phyloP scores from a whole-genome alignment of 495 filamentous ascomycete species.

The Chaetomium fimeti region DNA sequence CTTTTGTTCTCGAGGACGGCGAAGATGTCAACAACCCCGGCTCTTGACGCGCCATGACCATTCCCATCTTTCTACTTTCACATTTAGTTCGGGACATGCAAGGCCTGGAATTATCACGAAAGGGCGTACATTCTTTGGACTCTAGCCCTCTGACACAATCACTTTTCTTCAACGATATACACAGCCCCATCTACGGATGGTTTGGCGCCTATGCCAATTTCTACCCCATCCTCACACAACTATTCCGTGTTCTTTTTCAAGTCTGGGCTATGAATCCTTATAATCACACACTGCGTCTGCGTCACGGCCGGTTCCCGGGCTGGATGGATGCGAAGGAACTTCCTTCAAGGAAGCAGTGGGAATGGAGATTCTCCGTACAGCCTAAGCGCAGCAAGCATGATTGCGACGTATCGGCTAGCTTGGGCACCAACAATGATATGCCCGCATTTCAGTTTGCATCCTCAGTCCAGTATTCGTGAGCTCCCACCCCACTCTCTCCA shows the following conservation, averaged over 20 bases:
- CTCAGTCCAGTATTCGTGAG: background rate
- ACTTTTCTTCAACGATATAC: background rate
- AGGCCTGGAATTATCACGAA: too few relatives aligned
- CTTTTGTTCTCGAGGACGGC: constrained; percentile 43
- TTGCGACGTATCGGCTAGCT: background rate
- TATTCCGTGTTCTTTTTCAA: background rate
- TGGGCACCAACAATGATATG: background rate
- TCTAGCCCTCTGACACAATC: background rate
- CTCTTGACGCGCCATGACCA: background rate
- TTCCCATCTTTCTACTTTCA: background rate
- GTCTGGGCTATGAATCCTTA: background rate
- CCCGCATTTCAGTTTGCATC: background rate
- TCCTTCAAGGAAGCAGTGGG: too few relatives aligned
- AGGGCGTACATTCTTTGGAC: too few relatives aligned
- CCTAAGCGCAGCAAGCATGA: background rate
- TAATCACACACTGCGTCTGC: background rate
- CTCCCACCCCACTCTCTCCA: background rate
- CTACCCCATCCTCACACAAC: background rate
- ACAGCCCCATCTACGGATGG: background rate
- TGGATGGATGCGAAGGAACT: background rate
- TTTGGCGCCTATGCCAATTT: background rate
- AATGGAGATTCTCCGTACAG: background rate
- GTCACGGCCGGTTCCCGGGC: background rate
- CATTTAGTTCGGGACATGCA: too few relatives aligned
- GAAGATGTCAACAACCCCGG: constrained; percentile 30